Evolutionary conservation across 2,329 filamentous ascomycete species (phyloP), one percentile per base, ranked within the genome.

Genomic region (Didymella pinodella): DNA sequence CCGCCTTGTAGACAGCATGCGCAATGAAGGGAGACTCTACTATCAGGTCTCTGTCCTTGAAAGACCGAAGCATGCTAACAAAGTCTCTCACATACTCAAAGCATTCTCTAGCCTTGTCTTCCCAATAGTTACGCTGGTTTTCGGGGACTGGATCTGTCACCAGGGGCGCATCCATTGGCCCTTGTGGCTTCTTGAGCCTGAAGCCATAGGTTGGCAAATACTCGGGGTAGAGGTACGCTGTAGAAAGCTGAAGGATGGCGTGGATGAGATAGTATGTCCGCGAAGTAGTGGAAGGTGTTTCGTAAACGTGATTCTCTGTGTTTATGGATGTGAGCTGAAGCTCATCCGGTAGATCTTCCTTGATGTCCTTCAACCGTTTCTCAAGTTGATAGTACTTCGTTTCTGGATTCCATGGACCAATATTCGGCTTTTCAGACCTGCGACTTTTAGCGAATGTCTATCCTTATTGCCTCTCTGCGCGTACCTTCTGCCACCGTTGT

Each of bases 211-310:
- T 54, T 28, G 56, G 87, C 26, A 90, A 82, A 61, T 88, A 90
- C 70, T 90, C 88, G 61, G 88, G 82, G 67, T 90, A 86, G 28
- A 91, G 80, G 78, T 90, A 86, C 62, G 92, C 87, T 55, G 84
- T 82, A 70, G 87, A 90, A 2, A 91, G 79, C 1, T 85, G 84
- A 58, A 86, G 84, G 0, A 90, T 82, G 65, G 88, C 86, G 67
- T 92, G 89, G 54, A 92, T 78, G 3, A 89, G 82, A 10, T 88
- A 84, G 68, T 89, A 92, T 7, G 85, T 83, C 45, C 87, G 88
- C 1, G 86, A 86, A 1, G 85, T 86, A 41, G 86, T 83, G 54
- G 86, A 59, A 25, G 56, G 56, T 7, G 56, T n/a, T 25, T 43
- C 83, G 60, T 85, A 86, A 65, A 90, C 86, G 67, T 91, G 88